Base-by-base conservation (phyloP, 2,329 filamentous ascomycete genomes). In the Epichloe gansuensis region DNA sequence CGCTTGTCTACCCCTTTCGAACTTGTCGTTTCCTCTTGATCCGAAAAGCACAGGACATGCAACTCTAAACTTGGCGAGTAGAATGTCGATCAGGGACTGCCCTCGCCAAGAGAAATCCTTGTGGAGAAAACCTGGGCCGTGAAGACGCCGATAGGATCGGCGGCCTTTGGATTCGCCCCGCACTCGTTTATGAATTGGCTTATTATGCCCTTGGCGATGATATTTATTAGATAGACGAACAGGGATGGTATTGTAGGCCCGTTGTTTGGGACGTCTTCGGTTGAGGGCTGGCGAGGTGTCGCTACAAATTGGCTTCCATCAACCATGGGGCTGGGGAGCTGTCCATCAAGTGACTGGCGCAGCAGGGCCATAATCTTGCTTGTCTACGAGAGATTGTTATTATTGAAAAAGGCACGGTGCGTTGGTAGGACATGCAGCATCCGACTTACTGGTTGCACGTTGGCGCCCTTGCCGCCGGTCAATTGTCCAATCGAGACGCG, bases 21-120 rank as follows among this genome's bases (percentile, higher is more conserved):
- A 94, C 56, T 76, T 82, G 65, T 95, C 88, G 56, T 75, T 82
- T 25, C 88, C 91, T 44, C 81, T 77, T 58, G 91, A 81, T 17
- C 91, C 91, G 65, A 94, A 97, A 0, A 98, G 73, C 1, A 90
- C 83, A 0, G 93, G 91, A 61, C 89, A 95, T 3, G 81, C 75
- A 15, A 86, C 75, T 55, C 90, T 82, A 62, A 88, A 86, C 67
- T 97, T 96, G 52, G 91, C 75, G 61, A 95, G 84, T 34, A 97
- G 75, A 54, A 97, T 87, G 63, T 94, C 88, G 50, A 89, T 83
- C 54, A 95, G 74, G 1, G 83, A 77, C 47, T 77, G 69, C 8
- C 81, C 84, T 49, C 83, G 77, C 75, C 82, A 86, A 51, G 78
- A 73, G 62, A 88, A 86, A 15, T 80, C 75, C 17, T 80, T 75